Base-by-base conservation (phyloP, 352 stramenopile genomes). In the Aphanomyces invadans region DNA sequence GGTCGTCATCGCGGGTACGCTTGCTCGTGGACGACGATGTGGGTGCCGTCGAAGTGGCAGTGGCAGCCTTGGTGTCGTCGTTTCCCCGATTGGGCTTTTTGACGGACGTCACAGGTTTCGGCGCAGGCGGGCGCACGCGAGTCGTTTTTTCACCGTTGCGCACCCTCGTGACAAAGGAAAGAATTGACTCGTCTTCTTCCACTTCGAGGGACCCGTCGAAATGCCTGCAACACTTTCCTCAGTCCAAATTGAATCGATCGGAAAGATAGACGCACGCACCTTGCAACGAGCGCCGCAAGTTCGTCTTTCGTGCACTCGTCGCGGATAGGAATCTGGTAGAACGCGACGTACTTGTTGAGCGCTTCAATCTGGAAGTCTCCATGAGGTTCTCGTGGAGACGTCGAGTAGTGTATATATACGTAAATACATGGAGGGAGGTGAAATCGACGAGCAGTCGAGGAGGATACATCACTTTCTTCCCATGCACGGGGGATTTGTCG, bases 361-460 rank as follows among this genome's bases (percentile, higher is more conserved):
- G 85, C 81, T 23, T 84, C 73, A 64, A 88, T 75, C 84, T 93
- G 64, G 39, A n/a, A 21, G 10, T 9, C 12, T 19, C 7, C 26
- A 46, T 51, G n/a, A 60, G 4, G 26, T 23, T 45, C 26, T 17
- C 39, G 21, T n/a, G 28, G 26, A 17, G 21, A 68, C 3, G n/a
- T n/a, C n/a, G n/a, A n/a, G 10, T 51, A 33, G 51, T 17, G 33
- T 12, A n/a, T 32, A 38, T n/a, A n/a, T n/a, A n/a, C n/a, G n/a
- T n/a, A 78, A 79, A 69, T 72, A 93, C 83, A 52, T 80, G 76
- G 26, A 92, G 73, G 25, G 77, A 85, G 51, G 79, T 90, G 64
- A 94, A 94, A 71, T 94, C 83, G 39, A 94, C 85, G 77, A 92
- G 90, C 31, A 94, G 74, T 0, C 83, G 81, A 44, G 83, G 75